Evolutionary conservation across 148 eudicot species (phyloP), one percentile per base, ranked within the genome.

Genomic region (Fagopyrum esculentum): DNA sequence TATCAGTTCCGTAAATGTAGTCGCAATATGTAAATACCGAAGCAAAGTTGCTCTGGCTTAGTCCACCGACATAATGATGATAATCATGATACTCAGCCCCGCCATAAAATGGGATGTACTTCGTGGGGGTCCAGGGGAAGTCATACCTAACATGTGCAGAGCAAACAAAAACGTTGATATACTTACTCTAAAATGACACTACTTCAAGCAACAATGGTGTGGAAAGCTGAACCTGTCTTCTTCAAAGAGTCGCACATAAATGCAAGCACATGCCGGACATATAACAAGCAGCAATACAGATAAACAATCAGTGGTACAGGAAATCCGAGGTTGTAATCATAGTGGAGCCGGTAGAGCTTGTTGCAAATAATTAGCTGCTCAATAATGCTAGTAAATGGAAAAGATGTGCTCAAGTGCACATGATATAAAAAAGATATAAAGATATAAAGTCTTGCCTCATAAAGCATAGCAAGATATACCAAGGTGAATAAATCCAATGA

Each of bases 11-110:
- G 82, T 95, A 95, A 72, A 95, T 87, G 83, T 90, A 95, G 84
- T 95, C 98, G 76, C 98, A 95, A 81, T 95, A 95, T 19, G 98
- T 95, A 82, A 95, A 95, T 55, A 95, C 96, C 26, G 98, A 91
- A 73, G 98, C 92, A 70, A 95, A 95, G 79, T 95, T 95, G 82
- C 98, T 95, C 73, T 95, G 98, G 86, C 98, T 95, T 81, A 86
- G 87, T 57, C 93, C 98, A 48, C 98, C 98, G 73, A 95, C 98
- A 64, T 90, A 95, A 80, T 95, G 98, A 86, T 95, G 98, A 81
- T 95, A 95, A 80, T 95, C 98, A 84, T 95, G 98, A 80, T 90
- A 88, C 76, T 92, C 96, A 26, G 98, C 88, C 74, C 98, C 98
- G 73, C 97, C 98, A 79, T 92, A 95, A 78, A 95, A 95, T 4